These are phyloP conservation scores for Colletotrichum karsti DNA, from an alignment of 2,329 filamentous ascomycete species.

Conservation along the genomic window DNA sequence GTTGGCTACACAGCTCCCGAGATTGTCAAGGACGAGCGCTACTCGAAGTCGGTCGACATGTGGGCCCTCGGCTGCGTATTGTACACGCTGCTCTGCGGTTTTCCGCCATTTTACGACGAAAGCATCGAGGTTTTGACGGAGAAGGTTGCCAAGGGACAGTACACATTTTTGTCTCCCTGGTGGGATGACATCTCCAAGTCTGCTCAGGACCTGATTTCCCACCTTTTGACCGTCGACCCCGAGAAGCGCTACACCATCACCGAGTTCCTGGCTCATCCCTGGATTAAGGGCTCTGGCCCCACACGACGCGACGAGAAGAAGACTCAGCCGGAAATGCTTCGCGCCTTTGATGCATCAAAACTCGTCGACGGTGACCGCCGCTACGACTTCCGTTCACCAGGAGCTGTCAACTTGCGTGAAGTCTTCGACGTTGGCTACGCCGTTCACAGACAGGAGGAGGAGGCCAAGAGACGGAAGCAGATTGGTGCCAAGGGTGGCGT, in stretches of 20 bases:
- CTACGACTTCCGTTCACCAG: conserved; percentile 94
- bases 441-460: conserved; percentile 95
- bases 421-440: conserved; percentile 99
- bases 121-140: conserved; percentile 97
- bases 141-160: conserved; percentile 96
- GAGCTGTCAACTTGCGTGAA: conserved; percentile 93
- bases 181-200: conserved; percentile 98
- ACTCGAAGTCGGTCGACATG: conserved; percentile 99
- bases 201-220: conserved; percentile 92
- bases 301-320: conserved; percentile 69
- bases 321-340: conserved; percentile 53
- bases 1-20: conserved; percentile 98
- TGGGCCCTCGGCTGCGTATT: conserved; percentile 97
- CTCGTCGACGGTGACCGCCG: conserved; percentile 70
- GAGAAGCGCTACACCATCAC: conserved; percentile 94
- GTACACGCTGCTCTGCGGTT: conserved; percentile 96
- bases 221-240: conserved; percentile 92
- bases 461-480: conserved; percentile 90
- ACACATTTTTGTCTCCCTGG: conserved; percentile 97
- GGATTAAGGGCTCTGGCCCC: conserved; percentile 77
- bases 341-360: conserved; percentile 65
- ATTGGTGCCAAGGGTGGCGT: conserved; percentile 75
- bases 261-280: conserved; percentile 93
- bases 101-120: conserved; percentile 98
- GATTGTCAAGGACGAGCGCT: conserved; percentile 98